A percentile compares a stretch with the other conserved stretches of the same genome.
These are phyloP conservation scores for Mortierella sp. DNA, from an alignment of 371 early-diverging fungal species.

Conservation along the genomic window DNA sequence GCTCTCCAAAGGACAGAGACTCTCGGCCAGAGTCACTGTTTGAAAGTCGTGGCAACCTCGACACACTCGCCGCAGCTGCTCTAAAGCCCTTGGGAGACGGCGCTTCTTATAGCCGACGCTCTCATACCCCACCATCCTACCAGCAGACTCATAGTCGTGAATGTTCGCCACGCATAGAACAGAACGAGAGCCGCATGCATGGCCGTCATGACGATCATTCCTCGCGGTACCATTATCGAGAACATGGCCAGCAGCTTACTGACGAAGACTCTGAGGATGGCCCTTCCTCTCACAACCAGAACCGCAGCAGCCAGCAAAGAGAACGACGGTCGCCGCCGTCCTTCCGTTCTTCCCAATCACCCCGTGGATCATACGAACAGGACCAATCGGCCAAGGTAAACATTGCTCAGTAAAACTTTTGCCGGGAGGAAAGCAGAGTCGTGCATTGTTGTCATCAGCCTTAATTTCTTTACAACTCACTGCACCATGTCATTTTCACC, in stretches of 20 bases:
- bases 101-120: neutral
- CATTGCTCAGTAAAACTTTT: neutral
- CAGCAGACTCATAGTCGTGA: neutral
- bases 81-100: conserved; percentile 29
- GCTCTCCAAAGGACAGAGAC: neutral
- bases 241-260: conserved; percentile 16
- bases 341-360: neutral
- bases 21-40: conserved; percentile 5
- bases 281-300: neutral
- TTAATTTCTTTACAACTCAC: neutral
- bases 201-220: neutral
- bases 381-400: conserved; percentile 10
- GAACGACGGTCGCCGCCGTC: neutral
- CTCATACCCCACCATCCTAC: conserved; percentile 3
- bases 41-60: conserved; percentile 38
- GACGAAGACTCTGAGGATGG: conserved; percentile 43
- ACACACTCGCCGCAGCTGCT: conserved; percentile 47
- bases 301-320: neutral
- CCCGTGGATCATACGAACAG: conserved; percentile 2
- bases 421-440: neutral
- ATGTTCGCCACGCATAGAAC: neutral
- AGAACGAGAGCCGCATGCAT: neutral
- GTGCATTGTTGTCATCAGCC: neutral
- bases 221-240: conserved; percentile 29
- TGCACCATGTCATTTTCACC: neutral